Evolutionary conservation across 768 basidiomycete genomes (phyloP).

Genomic region (Boletus subcaerulescens): DNA sequence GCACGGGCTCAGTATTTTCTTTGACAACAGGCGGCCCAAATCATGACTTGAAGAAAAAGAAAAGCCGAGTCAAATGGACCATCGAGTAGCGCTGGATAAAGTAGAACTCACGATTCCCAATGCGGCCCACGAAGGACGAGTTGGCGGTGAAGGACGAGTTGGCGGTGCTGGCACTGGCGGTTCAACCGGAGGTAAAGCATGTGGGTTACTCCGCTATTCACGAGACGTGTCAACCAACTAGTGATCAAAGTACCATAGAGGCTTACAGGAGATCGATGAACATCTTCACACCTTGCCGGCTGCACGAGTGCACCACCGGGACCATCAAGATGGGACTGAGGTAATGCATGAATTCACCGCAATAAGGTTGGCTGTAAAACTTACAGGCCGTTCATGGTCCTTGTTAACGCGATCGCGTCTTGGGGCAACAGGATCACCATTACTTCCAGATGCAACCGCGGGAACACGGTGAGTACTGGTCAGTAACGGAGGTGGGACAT

Average conservation of each 20-base stretch:
- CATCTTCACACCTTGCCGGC: slow-evolving; percentile 9
- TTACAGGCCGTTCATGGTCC: slow-evolving; percentile 26
- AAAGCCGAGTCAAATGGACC: not conserved
- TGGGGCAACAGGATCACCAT: slow-evolving; percentile 18
- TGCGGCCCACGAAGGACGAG: slow-evolving; percentile 16
- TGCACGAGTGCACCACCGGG: not conserved
- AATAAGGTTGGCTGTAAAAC: not conserved
- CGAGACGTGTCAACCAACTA: not conserved
- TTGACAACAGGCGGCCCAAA: slow-evolving; percentile 31
- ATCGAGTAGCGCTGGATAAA: not conserved
- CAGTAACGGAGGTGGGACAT: not conserved
- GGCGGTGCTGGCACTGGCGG: not conserved
- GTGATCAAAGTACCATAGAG: not conserved
- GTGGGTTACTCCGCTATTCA: slow-evolving; percentile 7
- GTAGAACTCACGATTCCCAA: slow-evolving; percentile 14
- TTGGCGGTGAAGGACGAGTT: not conserved
- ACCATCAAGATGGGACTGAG: slow-evolving; percentile 18
- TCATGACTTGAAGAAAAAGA: slow-evolving; percentile 23
- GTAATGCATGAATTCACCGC: slow-evolving; percentile 6
- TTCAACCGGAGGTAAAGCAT: slow-evolving; percentile 12
- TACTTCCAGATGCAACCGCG: slow-evolving; percentile 8
- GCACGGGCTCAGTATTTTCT: slow-evolving; percentile 11
- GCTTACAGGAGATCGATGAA: slow-evolving; percentile 20
- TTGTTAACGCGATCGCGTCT: slow-evolving; percentile 15
- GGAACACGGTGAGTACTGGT: slow-evolving; percentile 1